Percentiles rank a stretch among this genome's conserved stretches.
These are phyloP conservation scores for Pestalotiopsis sp. DNA, from an alignment of 2,329 filamentous ascomycete species.

Conservation along the genomic window DNA sequence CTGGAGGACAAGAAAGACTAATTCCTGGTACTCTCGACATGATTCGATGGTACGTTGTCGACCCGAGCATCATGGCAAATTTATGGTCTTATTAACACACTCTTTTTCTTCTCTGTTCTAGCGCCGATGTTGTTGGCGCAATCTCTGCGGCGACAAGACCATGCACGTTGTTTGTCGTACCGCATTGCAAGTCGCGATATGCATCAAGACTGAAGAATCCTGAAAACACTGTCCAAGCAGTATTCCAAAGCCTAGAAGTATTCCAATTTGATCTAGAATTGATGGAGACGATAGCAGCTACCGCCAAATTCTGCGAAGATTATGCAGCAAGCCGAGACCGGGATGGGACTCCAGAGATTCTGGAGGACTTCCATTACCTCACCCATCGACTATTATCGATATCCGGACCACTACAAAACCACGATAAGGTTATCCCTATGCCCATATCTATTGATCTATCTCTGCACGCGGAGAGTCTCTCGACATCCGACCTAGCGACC, in stretches of 20 bases:
- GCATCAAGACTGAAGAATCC: neutral
- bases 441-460: neutral
- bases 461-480: neutral
- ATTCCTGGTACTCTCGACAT: constrained; percentile 22
- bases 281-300: neutral
- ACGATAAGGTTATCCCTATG: constrained; percentile 9
- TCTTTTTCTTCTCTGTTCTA: constrained; percentile 16
- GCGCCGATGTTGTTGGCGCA: constrained; percentile 39
- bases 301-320: neutral
- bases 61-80: neutral
- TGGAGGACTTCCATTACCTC: constrained; percentile 18
- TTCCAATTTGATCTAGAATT: neutral
- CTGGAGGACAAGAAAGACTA: constrained; percentile 25
- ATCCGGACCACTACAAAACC: constrained; percentile 10
- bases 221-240: neutral
- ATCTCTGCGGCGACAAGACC: constrained; percentile 32
- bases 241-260: neutral
- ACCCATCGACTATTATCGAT: constrained; percentile 14
- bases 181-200: constrained; percentile 9
- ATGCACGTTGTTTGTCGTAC: constrained; percentile 33
- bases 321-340: neutral
- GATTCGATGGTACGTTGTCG: constrained; percentile 30
- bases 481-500: neutral
- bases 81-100: neutral
- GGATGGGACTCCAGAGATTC: neutral